Evolutionary conservation across 1,139 yeast species (phyloP), one percentile per base, ranked within the genome.

Genomic region (Candida anutae): DNA sequence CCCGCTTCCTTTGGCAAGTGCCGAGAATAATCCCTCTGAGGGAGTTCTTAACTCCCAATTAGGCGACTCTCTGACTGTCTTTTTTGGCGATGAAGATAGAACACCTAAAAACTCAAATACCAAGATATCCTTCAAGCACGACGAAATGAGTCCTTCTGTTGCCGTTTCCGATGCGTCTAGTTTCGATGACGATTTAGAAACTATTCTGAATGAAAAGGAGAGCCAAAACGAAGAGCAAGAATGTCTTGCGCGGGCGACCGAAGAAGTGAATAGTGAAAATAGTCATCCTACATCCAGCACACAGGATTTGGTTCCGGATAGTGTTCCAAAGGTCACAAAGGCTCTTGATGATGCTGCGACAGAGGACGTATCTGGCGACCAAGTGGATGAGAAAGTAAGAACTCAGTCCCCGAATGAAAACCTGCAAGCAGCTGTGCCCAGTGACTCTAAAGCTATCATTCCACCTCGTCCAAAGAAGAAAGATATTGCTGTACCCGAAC

Each of bases 61-160:
- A n/a, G n/a, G n/a, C n/a, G n/a, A n/a, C n/a, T 17, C 19, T 8
- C 19, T 17, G 19, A 8, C 19, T 17, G 19, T 10, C 10, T 17
- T 17, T 17, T 8, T 8, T 15, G 43, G 32, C 5, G 65, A 58
- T 34, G 64, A 61, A 1, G 64, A 58, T 20, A 53, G 45, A 25
- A 59, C 65, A 2, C 64, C 64, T 3, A 62, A 60, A 3, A 58
- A 53, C 25, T 45, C 59, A 0, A 50, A 49, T 15, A 52, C 58
- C 2, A 56, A 53, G 30, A 46, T 45, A 5, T 36, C 55, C 3
- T 53, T 58, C 37, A 58, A 59, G 34, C 53, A 55, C 28, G 58
- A 54, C 11, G 38, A 34, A 9, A 53, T 45, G 6, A 53, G 38
- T n/a, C 30, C 27, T 12, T 29, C 31, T 6, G 40, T 34, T 2